These are phyloP conservation scores for Bryopsis sp. DNA, from an alignment of 139 green algal genomes.

Conservation along the genomic window DNA sequence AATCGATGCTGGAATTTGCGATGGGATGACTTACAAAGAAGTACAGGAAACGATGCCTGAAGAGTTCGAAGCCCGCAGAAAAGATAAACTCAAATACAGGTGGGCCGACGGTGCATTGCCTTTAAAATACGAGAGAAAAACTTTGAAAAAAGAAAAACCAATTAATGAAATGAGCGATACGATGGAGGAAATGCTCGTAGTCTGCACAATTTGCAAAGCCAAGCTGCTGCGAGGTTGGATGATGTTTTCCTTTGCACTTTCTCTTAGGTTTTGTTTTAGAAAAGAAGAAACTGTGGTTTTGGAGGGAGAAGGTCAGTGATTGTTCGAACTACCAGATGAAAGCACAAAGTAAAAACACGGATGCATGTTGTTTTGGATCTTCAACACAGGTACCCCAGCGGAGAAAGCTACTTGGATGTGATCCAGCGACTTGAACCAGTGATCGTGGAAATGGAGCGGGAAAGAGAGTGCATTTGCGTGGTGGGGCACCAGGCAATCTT, in stretches of 20 bases:
- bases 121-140: no score
- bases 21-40: constrained; percentile 80
- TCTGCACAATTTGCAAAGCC: no score
- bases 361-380: background rate
- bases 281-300: background rate
- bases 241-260: no score
- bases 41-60: constrained; percentile 62
- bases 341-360: background rate
- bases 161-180: no score
- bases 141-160: no score
- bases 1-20: constrained; percentile 73
- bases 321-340: background rate
- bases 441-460: constrained; percentile 84
- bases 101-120: constrained; percentile 19
- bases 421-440: constrained; percentile 83
- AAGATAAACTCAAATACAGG: constrained; percentile 87
- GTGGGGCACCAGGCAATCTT: constrained; percentile 83
- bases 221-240: no score
- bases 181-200: no score
- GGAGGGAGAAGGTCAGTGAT: background rate
- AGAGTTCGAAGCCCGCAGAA: constrained; percentile 61
- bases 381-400: constrained; percentile 80
- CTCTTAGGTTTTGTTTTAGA: no score
- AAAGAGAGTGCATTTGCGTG: constrained; percentile 72
- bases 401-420: constrained; percentile 87